Percentiles rank a stretch among this genome's conserved stretches.
Evolutionary conservation across 2,329 filamentous ascomycete species (phyloP).

Genomic region (Hirsutella rhossiliensis): DNA sequence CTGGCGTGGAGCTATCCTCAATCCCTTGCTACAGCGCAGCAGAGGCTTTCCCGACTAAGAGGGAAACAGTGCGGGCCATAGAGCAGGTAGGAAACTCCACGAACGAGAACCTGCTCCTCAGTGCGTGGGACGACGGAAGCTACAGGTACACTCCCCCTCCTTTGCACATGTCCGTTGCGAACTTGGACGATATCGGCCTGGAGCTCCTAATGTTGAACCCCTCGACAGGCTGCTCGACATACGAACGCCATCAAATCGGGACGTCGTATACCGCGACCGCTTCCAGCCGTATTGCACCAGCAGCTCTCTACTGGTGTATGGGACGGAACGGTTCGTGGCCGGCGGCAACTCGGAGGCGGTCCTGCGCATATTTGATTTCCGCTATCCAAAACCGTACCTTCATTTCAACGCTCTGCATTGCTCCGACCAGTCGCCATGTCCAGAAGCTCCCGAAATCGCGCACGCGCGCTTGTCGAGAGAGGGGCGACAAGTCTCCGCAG

Average conservation of each 20-base stretch:
- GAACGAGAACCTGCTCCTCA: constrained; percentile 30
- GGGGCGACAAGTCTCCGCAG: neutral
- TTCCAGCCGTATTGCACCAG: constrained; percentile 33
- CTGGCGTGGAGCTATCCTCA: constrained; percentile 26
- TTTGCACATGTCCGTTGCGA: neutral
- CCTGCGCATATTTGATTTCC: constrained; percentile 42
- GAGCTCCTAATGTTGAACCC: neutral
- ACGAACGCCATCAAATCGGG: constrained; percentile 32
- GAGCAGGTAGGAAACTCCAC: constrained; percentile 27
- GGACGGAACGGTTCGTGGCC: constrained; percentile 36
- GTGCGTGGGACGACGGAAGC: constrained; percentile 41
- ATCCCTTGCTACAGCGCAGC: constrained; percentile 18
- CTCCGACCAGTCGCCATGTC: constrained; percentile 9
- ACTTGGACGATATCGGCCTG: too few species aligned
- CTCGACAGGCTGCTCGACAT: constrained; percentile 30
- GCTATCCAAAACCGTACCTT: constrained; percentile 34
- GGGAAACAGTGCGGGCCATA: constrained; percentile 31
- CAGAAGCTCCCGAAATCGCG: neutral
- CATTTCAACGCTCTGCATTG: constrained; percentile 37
- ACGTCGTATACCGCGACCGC: constrained; percentile 39
- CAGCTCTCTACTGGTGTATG: constrained; percentile 36
- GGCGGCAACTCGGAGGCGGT: constrained; percentile 30
- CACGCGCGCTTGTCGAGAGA: neutral
- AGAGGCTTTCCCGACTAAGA: constrained; percentile 1
- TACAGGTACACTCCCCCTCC: constrained; percentile 17